Evolutionary conservation across 2,329 filamentous ascomycete genomes (phyloP), one percentile per base, ranked within the genome.

Genomic region (Drechslerella dactyloides): DNA sequence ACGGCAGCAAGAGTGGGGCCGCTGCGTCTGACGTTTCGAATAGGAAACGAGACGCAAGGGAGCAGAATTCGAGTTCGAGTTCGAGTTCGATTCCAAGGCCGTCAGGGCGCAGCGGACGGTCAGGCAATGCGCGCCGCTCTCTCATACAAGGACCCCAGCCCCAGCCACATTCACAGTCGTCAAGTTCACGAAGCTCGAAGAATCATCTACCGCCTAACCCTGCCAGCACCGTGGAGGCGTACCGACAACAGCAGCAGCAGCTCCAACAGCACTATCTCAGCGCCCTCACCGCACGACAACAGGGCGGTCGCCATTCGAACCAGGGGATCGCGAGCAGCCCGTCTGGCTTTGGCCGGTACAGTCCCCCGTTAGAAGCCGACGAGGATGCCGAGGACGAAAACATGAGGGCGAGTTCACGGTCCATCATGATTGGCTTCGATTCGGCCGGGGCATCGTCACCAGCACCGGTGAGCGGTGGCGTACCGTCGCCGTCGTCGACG

Each of bases 1-100:
- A 66, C 56, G 17, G 23, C 10, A 55, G 33, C 15, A 64, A 55
- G 30, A 35, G 66, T 60, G 66, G 66, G 58, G 35, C 48, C 17
- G 35, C 66, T 70, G n/a, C n/a, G n/a, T 59, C 66, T 70, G 66
- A 70, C 37, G 66, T 70, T 70, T 70, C 66, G 59, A 59, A 46
- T 42, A 64, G 46, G 55, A 64, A 48, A 55, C 66, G 66, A 50
- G 66, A 70, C 48, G 17, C 59, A 37, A 55, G 27, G 53, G 61
- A 62, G 7, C 60, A 73, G 17, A 17, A 8, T 8, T 33, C 27
- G 27, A 33, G 11, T 8, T 27, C 52, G 24, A 33, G 27, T 8
- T 33, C 27, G 27, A 33, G 11, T 8, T 27, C 52, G 24, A 33
- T 48, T 23, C 27, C 55, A 48, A 56, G 61, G 42, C 55, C 37